Percentiles rank a stretch among this genome's conserved stretches.
These are phyloP conservation scores for Rhodotorula kratochvilovae DNA, from an alignment of 768 basidiomycete species.

Conservation along the genomic window DNA sequence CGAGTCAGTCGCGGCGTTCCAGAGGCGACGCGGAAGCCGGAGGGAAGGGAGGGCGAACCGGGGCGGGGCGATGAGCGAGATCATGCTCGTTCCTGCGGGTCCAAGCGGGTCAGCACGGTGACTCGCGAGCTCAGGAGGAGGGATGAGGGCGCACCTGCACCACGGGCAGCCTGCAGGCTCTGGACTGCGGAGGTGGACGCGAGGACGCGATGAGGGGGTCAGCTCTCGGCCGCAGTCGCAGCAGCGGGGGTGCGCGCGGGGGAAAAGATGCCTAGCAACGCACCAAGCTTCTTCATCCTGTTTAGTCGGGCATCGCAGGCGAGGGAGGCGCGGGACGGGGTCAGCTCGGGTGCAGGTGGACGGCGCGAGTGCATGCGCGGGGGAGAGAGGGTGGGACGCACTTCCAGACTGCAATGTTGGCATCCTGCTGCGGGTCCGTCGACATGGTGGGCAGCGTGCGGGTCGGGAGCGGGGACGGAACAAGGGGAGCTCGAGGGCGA, in stretches of 20 bases:
- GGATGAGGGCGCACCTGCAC: constrained; percentile 45
- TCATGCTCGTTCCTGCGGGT: constrained; percentile 78
- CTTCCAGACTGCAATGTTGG: constrained; percentile 38
- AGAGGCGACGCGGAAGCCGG: neutral
- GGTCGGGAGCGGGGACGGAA: neutral
- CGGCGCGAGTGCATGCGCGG: neutral
- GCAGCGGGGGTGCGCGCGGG: neutral
- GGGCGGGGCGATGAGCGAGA: constrained; percentile 93
- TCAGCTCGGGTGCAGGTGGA: neutral
- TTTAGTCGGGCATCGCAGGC: no score
- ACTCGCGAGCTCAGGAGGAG: fast-evolving
- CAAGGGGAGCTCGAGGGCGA: neutral
- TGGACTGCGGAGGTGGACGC: constrained; percentile 54
- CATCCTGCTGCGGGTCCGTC: constrained; percentile 23
- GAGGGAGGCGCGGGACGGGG: neutral
- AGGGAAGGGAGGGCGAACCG: constrained; percentile 56
- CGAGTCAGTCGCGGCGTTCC: neutral
- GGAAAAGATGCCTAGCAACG: neutral
- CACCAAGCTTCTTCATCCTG: constrained; percentile 38
- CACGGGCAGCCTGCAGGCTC: constrained; percentile 89
- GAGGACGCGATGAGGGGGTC: neutral
- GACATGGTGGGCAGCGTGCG: constrained; percentile 6
- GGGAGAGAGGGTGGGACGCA: neutral
- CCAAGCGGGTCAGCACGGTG: constrained; percentile 57
- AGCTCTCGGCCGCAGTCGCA: neutral